Evolutionary conservation across 495 filamentous ascomycete species (phyloP).

Genomic region (Geoglossum glabrum): DNA sequence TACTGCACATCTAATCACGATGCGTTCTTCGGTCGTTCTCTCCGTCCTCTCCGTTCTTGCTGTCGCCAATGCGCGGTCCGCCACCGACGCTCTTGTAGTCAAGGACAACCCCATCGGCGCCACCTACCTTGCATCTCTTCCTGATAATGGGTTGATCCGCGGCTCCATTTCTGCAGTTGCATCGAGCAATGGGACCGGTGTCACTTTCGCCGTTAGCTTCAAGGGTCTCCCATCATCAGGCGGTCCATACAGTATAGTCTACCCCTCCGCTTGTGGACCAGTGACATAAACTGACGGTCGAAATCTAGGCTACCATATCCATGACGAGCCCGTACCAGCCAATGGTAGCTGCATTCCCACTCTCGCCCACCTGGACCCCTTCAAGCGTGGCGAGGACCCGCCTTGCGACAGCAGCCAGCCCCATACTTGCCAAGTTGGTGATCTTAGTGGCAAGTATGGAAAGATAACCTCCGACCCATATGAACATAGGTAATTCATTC

Average conservation of each 20-base stretch:
- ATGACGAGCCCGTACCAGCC: constrained; percentile 47
- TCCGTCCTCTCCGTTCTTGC: constrained; percentile 22
- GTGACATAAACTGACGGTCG: not conserved
- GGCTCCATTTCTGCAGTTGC: constrained; percentile 40
- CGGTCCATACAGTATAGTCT: constrained; percentile 52
- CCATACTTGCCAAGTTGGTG: constrained; percentile 62
- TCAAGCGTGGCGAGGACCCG: constrained; percentile 39
- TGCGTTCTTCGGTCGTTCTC: constrained; percentile 22
- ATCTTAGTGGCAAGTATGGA: constrained; percentile 68
- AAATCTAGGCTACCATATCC: constrained; percentile 58
- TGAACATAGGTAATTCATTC: constrained; percentile 13
- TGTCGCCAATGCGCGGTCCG: constrained; percentile 22
- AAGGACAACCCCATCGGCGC: constrained; percentile 41
- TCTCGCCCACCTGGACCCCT: constrained; percentile 46
- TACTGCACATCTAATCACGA: constrained; percentile 9
- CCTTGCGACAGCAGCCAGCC: constrained; percentile 41
- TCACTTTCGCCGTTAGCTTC: constrained; percentile 39
- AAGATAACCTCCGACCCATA: constrained; percentile 29
- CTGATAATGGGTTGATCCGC: constrained; percentile 33
- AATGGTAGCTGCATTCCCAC: constrained; percentile 64
- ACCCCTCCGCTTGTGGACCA: not conserved
- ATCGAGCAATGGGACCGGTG: constrained; percentile 36
- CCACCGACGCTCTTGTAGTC: constrained; percentile 32
- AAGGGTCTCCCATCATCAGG: constrained; percentile 39
- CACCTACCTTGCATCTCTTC: constrained; percentile 38